Evolutionary conservation across 495 filamentous ascomycete genomes (phyloP).

Genomic region (Extremus antarcticus): DNA sequence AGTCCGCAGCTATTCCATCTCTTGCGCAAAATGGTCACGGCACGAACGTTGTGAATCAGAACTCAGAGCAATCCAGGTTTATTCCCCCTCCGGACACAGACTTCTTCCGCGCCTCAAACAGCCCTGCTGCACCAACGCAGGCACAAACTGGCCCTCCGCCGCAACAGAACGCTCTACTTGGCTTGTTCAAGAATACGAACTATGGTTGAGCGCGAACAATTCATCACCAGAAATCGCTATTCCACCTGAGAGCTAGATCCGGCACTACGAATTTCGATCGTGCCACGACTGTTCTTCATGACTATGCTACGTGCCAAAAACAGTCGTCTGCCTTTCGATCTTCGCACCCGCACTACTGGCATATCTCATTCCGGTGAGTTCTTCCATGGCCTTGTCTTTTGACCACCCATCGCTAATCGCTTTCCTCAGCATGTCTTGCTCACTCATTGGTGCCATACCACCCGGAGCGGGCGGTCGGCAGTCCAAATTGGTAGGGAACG

Average conservation of each 20-base stretch:
- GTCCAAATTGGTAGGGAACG: conserved; percentile 48
- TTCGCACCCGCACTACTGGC: conserved; percentile 2
- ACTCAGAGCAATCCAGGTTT: conserved; percentile 1
- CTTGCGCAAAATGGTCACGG: background rate
- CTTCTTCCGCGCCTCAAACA: conserved; percentile 10
- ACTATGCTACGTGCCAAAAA: background rate
- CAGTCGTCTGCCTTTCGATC: conserved; percentile 3
- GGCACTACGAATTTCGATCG: too few species aligned
- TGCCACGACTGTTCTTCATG: too few species aligned
- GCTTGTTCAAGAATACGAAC: conserved; percentile 15
- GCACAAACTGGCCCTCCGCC: conserved; percentile 3
- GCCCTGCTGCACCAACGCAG: conserved; percentile 7
- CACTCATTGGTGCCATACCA: conserved; percentile 46
- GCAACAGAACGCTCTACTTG: conserved; percentile 14
- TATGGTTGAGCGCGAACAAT: background rate
- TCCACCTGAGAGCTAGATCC: background rate
- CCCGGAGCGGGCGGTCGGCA: conserved; percentile 36
- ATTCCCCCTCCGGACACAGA: conserved; percentile 12
- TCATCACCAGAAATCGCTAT: background rate
- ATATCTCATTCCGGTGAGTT: conserved; percentile 19
- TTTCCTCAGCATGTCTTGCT: conserved; percentile 39
- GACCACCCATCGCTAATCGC: conserved; percentile 35
- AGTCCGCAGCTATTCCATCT: background rate
- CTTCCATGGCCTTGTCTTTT: conserved; percentile 27
- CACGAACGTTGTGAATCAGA: background rate